Base-by-base conservation (phyloP, 371 early-diverging fungal species). In the Mucor circinelloides region DNA sequence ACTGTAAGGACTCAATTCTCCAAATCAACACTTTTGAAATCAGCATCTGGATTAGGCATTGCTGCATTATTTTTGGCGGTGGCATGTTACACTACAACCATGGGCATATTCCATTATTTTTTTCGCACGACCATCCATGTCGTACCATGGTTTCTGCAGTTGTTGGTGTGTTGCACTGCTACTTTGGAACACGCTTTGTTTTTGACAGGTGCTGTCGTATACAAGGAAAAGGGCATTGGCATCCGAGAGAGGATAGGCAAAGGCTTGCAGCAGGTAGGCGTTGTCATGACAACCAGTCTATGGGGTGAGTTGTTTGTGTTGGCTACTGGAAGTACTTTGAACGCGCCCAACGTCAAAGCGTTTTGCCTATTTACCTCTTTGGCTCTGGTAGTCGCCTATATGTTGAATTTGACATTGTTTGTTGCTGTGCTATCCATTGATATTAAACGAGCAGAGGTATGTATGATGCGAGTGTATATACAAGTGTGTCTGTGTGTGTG, bases 101-200 rank as follows among this genome's bases (percentile, higher is more conserved):
- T 64, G 44, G 72, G 79, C 25, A 60, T 81, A 3, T 68, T 75
- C 30, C 36, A 69, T 15, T 23, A 23, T 64, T 55, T 58, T 75
- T 57, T 60, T 59, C 62, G 10, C 36, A 69, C 13, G 52, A 67
- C 36, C 36, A 54, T 50, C 55, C 59, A 21, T 46, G 61, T 59
- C 15, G 73, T 66, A 23, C 67, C 87, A 85, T 89, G 89, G 59
- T 86, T 89, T 15, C 69, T 87, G 17, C 58, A 55, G 38, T 87
- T 90, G 1, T 83, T 91, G 58, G 79, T 92, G 34, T 82, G 90
- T 58, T 85, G 88, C 54, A 85, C 88, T 3, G 80, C 91, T 17
- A 90, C 92, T 0, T 81, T 92, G 4, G 93, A 94, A 64, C 93
- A 92, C 60, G 82, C 89, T 48, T 85, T 89, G 70, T 78, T 89